Base-by-base conservation (phyloP, 768 basidiomycete species). In the Boletellus ananas region DNA sequence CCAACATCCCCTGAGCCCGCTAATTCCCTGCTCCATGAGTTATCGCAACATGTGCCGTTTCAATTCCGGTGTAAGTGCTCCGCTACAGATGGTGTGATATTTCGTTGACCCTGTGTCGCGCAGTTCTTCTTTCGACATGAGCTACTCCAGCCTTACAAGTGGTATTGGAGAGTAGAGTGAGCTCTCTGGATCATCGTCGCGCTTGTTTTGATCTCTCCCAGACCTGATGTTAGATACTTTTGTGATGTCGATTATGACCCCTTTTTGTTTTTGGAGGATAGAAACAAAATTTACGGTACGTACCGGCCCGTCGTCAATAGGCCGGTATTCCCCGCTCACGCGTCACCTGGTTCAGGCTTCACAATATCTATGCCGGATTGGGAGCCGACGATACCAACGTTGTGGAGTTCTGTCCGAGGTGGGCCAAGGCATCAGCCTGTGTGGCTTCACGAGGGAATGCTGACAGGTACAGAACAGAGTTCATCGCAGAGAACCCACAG, bases 21-120 rank as follows among this genome's bases (percentile, higher is more conserved):
- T 49, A 25, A 51, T 6, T 12, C 12, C 43, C 35, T 34, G 10
- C 14, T 25, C 40, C 11, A 20, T 8, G 33, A 77, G 72, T n/a
- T 86, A 88, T 57, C 76, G 84, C n/a, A 84, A 86, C 48, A 87
- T 88, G 86, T 87, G 86, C 62, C 74, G 85, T 34, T 88, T 79
- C 68, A 84, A 86, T 64, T 85, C 83, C 1, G 85, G 82, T 2
- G 81, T 83, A 55, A 52, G 78, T 64, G 23, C 10, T 27, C 33
- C 35, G n/a, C 37, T 37, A 11, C 33, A 34, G 13, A 2, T 14
- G 16, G 7, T 38, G 16, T 23, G 31, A 3, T 31, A 23, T 17
- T 49, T 39, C 11, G 41, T 49, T 58, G 34, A 62, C 25, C n/a
- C 48, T 34, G 49, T 47, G 18, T 27, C 27, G 23, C 27, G 7